phyloP scores from a whole-genome alignment of 768 basidiomycete genomes.

The Dacryopinax spathularia region DNA sequence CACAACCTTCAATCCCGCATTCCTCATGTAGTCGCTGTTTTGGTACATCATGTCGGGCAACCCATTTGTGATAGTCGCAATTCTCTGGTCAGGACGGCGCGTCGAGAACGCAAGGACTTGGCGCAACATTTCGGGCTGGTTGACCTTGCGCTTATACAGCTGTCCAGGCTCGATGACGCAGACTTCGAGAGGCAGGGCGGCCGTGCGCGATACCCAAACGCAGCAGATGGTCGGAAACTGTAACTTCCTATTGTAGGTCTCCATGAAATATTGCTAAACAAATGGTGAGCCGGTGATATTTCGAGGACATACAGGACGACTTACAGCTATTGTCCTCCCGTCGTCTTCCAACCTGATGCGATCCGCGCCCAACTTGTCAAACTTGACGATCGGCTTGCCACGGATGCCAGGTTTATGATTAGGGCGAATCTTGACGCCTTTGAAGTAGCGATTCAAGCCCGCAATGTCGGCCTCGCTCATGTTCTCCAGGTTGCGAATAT shows the following conservation, averaged over 20 bases:
- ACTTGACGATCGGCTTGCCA: neutral
- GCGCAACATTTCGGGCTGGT: neutral
- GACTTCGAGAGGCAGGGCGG: neutral
- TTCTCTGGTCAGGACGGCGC: neutral
- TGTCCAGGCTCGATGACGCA: neutral
- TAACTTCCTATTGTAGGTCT: neutral
- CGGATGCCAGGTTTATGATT: neutral
- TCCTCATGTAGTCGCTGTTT: neutral
- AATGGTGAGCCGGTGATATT: neutral
- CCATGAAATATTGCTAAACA: neutral
- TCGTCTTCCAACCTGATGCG: neutral
- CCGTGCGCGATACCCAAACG: neutral
- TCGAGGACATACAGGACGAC: neutral
- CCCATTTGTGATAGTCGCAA: neutral
- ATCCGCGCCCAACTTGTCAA: neutral
- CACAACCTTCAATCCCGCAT: neutral
- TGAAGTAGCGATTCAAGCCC: neutral
- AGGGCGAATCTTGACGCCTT: neutral
- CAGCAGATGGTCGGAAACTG: neutral
- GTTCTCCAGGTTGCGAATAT: neutral
- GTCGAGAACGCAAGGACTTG: neutral
- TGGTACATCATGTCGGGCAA: neutral
- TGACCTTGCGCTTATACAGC: neutral
- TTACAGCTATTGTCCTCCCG: neutral
- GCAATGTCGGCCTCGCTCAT: neutral